Percentiles rank a stretch among this genome's conserved stretches.
Evolutionary conservation across 2,329 filamentous ascomycete genomes (phyloP).

Genomic region (Alternaria hordeiaustralica): DNA sequence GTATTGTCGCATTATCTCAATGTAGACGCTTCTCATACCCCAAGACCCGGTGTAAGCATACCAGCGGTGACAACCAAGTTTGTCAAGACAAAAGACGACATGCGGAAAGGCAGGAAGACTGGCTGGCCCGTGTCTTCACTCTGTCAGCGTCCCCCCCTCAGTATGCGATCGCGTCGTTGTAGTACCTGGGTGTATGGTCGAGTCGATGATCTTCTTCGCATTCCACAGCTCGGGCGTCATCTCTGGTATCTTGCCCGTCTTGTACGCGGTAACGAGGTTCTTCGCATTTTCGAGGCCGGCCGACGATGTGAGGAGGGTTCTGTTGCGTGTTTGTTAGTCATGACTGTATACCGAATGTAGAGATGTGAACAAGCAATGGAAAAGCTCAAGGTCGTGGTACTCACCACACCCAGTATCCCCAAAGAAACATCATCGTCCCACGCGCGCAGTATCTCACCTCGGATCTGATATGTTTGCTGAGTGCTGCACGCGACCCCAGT

Average conservation of each 20-base stretch:
- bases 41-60: constrained; percentile 91
- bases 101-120: constrained; percentile 93
- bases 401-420: constrained; percentile 43
- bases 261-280: constrained; percentile 80
- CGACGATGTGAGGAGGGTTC: constrained; percentile 82
- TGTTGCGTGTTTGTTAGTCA: constrained; percentile 48
- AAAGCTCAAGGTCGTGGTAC: constrained; percentile 42
- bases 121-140: constrained; percentile 83
- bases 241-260: constrained; percentile 75
- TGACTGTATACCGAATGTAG: neutral
- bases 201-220: constrained; percentile 97
- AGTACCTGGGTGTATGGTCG: constrained; percentile 90
- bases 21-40: constrained; percentile 56
- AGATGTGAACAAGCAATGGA: constrained; percentile 11
- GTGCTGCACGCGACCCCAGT: constrained; percentile 93
- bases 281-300: constrained; percentile 87
- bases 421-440: constrained; percentile 9
- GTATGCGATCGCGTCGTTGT: constrained; percentile 23
- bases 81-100: constrained; percentile 93
- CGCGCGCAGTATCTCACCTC: constrained; percentile 69
- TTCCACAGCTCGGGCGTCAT: constrained; percentile 94
- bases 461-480: constrained; percentile 90
- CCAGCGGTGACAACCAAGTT: constrained; percentile 94
- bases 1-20: neutral
- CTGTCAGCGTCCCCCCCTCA: constrained; percentile 15